phyloP scores from a whole-genome alignment of 306 rosid species.

The Leucaena leucocephala region DNA sequence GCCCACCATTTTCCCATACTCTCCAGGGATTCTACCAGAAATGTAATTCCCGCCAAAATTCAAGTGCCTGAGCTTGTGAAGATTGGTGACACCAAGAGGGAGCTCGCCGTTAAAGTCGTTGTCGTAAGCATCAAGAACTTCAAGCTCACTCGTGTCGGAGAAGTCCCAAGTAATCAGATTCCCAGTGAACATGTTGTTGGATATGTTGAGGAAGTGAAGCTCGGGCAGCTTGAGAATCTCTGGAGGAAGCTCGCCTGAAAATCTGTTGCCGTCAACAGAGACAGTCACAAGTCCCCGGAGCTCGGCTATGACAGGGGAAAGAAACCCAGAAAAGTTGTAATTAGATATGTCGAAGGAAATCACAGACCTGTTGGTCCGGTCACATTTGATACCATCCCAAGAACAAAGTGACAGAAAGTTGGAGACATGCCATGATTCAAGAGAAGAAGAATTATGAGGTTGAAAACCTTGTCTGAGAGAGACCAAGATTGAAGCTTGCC shows the following conservation, averaged over 20 bases:
- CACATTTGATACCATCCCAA: conserved; percentile 78
- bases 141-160: conserved; percentile 46
- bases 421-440: conserved; percentile 59
- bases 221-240: conserved; percentile 48
- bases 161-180: conserved; percentile 56
- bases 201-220: conserved; percentile 70
- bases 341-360: conserved; percentile 70
- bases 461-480: conserved; percentile 66
- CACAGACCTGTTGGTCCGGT: conserved; percentile 47
- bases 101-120: conserved; percentile 73
- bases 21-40: conserved; percentile 60
- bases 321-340: conserved; percentile 65
- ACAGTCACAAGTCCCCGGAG: conserved; percentile 52
- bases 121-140: conserved; percentile 70
- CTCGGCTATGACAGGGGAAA: conserved; percentile 62
- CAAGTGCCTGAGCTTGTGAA: conserved; percentile 54
- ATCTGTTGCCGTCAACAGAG: conserved; percentile 54
- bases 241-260: conserved; percentile 55
- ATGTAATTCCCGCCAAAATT: conserved; percentile 85
- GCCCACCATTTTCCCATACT: conserved; percentile 61
- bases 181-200: conserved; percentile 75
- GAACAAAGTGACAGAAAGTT: conserved; percentile 66
- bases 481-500: conserved; percentile 75
- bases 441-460: conserved; percentile 38
- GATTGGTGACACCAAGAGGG: conserved; percentile 58